Conservation (phyloP, 768 basidiomycete genomes). For the Tephrocybe sp. region DNA sequence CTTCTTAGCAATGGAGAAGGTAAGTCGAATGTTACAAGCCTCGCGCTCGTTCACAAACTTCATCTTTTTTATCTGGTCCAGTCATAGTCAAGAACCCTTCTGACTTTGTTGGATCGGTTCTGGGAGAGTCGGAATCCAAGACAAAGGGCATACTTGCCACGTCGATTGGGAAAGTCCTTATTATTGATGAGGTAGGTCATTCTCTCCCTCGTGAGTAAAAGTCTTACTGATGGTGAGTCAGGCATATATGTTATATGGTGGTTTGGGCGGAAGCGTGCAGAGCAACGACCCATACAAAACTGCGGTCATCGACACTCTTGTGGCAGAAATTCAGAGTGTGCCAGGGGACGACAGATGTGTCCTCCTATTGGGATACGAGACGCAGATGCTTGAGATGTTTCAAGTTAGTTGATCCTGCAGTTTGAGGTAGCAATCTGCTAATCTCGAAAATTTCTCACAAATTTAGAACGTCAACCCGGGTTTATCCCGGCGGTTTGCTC, state of each 20-base stretch:
- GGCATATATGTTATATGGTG: conserved; percentile 70
- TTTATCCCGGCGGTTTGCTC: conserved; percentile 60
- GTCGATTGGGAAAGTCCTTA: conserved; percentile 62
- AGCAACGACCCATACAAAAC: conserved; percentile 54
- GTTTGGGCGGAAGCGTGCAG: conserved; percentile 28
- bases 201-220: background rate
- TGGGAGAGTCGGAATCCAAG: conserved; percentile 62
- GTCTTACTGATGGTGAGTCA: conserved; percentile 19
- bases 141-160: conserved; percentile 61
- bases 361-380: conserved; percentile 61
- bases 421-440: background rate
- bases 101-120: conserved; percentile 58
- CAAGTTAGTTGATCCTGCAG: conserved; percentile 39
- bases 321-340: conserved; percentile 68
- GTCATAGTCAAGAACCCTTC: conserved; percentile 68
- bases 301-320: conserved; percentile 71
- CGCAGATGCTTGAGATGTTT: conserved; percentile 73
- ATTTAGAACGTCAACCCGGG: conserved; percentile 71
- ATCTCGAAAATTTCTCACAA: background rate
- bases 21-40: conserved; percentile 19
- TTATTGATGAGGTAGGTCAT: conserved; percentile 61
- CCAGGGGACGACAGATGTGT: conserved; percentile 73
- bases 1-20: conserved; percentile 76
- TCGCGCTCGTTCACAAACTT: background rate
- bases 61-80: conserved; percentile 20